A percentile compares a stretch with the other conserved stretches of the same genome.
phyloP scores from a whole-genome alignment of 352 stramenopile genomes.

The Pythium rishiriense region DNA sequence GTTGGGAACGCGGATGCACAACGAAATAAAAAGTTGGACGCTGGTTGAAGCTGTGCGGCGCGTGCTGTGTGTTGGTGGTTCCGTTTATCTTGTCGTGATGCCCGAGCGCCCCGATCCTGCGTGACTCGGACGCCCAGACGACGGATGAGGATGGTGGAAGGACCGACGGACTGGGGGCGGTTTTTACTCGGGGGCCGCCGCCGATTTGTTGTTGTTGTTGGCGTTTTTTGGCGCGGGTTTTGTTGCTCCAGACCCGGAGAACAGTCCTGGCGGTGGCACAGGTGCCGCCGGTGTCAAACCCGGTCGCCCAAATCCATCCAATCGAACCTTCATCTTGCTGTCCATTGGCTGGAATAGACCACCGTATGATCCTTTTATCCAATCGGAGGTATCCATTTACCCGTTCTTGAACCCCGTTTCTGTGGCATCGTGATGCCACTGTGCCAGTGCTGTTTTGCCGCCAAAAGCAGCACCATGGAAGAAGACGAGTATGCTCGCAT shows the following conservation, averaged over 20 bases:
- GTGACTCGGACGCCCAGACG: too few species aligned
- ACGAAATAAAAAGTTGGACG: too few species aligned
- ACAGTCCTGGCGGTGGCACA: conserved; percentile 5
- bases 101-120: too few species aligned
- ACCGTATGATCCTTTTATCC: conserved; percentile 2
- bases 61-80: too few species aligned
- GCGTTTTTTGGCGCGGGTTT: conserved; percentile 26
- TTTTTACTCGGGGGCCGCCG: conserved; percentile 6
- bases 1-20: too few species aligned
- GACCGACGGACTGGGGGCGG: too few species aligned
- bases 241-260: conserved; percentile 1
- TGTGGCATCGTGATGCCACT: neutral
- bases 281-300: conserved; percentile 9
- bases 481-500: conserved; percentile 49
- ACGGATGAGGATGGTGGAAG: too few species aligned
- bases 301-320: conserved; percentile 15
- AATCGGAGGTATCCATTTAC: conserved; percentile 1
- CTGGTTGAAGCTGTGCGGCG: too few species aligned
- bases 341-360: conserved; percentile 9
- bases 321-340: conserved; percentile 1
- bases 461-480: conserved; percentile 42
- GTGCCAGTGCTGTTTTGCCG: conserved; percentile 5
- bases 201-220: conserved; percentile 13
- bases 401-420: conserved; percentile 1
- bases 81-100: too few species aligned